phyloP scores from a whole-genome alignment of 495 filamentous ascomycete genomes.

The Penicillium dipodomyicola region DNA sequence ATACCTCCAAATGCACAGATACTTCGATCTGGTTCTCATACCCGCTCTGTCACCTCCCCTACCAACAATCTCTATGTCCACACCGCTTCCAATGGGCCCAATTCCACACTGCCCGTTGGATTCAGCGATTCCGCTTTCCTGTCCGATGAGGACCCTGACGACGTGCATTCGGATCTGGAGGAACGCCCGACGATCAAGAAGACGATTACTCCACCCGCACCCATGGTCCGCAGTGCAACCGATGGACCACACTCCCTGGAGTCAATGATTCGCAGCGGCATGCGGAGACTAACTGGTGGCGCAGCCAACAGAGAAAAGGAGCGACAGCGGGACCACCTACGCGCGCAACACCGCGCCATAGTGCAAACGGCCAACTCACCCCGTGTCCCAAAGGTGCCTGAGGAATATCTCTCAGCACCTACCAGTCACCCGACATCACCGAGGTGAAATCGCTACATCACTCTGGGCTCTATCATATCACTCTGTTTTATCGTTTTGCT shows the following conservation, averaged over 20 bases:
- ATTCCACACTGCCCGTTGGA: conserved; percentile 30
- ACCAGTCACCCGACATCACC: conserved; percentile 44
- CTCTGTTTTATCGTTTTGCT: background rate
- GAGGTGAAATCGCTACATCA: conserved; percentile 19
- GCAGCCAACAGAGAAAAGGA: conserved; percentile 57
- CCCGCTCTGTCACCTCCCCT: conserved; percentile 73
- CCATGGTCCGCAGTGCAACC: conserved; percentile 39
- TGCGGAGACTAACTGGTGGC: conserved; percentile 66
- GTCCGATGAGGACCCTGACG: conserved; percentile 55
- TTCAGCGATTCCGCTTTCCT: conserved; percentile 52
- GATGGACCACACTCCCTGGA: conserved; percentile 64
- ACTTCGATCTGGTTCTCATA: conserved; percentile 57
- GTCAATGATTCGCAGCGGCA: conserved; percentile 62
- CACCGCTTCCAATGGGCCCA: conserved; percentile 23
- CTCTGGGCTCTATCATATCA: background rate
- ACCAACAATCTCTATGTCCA: conserved; percentile 55
- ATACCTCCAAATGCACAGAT: conserved; percentile 29
- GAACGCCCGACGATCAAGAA: conserved; percentile 49
- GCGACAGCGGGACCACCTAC: conserved; percentile 56
- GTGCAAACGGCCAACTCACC: conserved; percentile 48
- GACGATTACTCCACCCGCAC: conserved; percentile 51
- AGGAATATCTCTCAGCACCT: conserved; percentile 48
- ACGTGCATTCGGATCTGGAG: conserved; percentile 46
- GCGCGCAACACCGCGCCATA: conserved; percentile 49
- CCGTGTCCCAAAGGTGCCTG: conserved; percentile 63